These are phyloP conservation scores for Vaccinium corymbosum DNA, from an alignment of 148 eudicot genomes.

Conservation along the genomic window DNA sequence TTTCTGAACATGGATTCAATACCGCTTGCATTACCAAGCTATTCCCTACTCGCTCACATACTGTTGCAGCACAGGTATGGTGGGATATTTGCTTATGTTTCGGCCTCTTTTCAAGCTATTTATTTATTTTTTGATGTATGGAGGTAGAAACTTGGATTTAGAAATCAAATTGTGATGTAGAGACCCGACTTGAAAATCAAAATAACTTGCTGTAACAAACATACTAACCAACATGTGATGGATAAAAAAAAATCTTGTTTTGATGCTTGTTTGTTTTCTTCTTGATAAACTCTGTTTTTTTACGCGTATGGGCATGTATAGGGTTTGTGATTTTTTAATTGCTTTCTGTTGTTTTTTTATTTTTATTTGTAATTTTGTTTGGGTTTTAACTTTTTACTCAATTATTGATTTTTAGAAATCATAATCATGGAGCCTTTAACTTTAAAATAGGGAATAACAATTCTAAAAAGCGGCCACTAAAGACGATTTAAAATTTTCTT, in stretches of 20 bases:
- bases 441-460: not conserved
- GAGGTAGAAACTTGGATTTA: not conserved
- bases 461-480: not conserved
- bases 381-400: not conserved
- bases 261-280: not conserved
- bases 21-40: conserved; percentile 98
- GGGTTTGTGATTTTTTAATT: not conserved
- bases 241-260: not conserved
- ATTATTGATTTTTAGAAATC: not conserved
- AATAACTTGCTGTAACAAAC: not conserved
- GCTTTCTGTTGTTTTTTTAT: not conserved
- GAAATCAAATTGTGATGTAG: not conserved
- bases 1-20: conserved; percentile 94
- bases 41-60: conserved; percentile 96
- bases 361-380: not conserved
- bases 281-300: not conserved
- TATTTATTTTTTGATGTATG: not conserved
- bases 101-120: not conserved
- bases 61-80: conserved; percentile 92
- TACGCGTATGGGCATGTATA: not conserved
- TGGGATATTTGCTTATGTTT: not conserved
- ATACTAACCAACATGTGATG: not conserved
- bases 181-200: not conserved
- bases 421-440: not conserved
- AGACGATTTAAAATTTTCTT: not conserved